Evolutionary conservation across 495 filamentous ascomycete genomes (phyloP), one percentile per base, ranked within the genome.

Genomic region (Xanthoparmelia taractica): DNA sequence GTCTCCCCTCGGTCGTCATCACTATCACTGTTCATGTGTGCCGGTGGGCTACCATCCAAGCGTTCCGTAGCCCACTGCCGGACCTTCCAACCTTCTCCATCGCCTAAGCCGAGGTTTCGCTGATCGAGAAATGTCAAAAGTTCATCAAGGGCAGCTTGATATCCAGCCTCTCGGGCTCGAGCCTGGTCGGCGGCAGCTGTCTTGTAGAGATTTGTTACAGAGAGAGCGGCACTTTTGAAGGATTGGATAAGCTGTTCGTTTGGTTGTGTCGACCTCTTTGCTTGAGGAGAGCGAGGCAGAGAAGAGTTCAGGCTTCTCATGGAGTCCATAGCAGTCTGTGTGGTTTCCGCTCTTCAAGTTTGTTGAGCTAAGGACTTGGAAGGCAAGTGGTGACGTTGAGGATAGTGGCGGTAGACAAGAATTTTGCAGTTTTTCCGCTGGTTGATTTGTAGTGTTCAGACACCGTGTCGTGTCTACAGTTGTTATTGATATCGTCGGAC

Each of bases 151-250:
- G 92, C 95, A 64, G 97, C 92, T 70, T 96, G 92, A 68, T 97
- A 97, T 8, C 95, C 95, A 45, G 88, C 84, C 13, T 81, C 76
- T 29, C 86, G 84, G 23, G 91, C 81, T 65, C 87, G 85, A n/a
- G 84, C 78, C 67, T 90, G 85, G 27, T 90, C 87, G 59, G 83
- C 78, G 3, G 87, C 87, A 20, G 93, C 91, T 59, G 86, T 90
- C 73, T 96, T 96, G 77, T 97, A 97, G 36, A 99, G 86, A 66
- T 92, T 93, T 55, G 95, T 97, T 59, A 97, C 92, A 4, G 95
- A 96, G 27, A 97, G 79, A 18, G 95, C 95, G 29, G 95, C 95
- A 43, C 87, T 82, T 72, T 89, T 92, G 81, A 99, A 99, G 59
- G 89, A 85, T 59, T 92, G 87, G 55, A 96, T 82, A 47, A 97